Evolutionary conservation across 2,329 filamentous ascomycete genomes (phyloP), one percentile per base, ranked within the genome.

Genomic region (Lojkania enalia): DNA sequence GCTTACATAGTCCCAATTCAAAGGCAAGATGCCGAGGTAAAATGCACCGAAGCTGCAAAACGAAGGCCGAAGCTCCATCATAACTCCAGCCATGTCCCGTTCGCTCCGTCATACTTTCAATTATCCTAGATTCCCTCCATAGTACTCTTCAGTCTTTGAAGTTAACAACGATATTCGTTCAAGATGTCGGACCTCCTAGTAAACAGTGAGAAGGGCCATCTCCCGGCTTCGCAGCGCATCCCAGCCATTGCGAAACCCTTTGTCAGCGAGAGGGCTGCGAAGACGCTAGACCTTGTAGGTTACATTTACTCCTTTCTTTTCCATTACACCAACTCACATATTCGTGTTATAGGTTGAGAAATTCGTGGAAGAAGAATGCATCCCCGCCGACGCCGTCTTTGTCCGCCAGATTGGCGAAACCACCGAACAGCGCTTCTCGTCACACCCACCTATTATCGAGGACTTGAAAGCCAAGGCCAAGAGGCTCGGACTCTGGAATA

Each of bases 281-380:
- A 87, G 78, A 88, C 87, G 20, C 77, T 96, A 56, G 91, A 96
- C 65, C 68, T 90, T 54, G 82, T 84, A 74, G 41, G 71, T 55
- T 14, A 20, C 5, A 21, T 23, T 37, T 18, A 35, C n/a, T 5
- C 13, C 7, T 2, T 7, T 19, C n/a, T 27, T 9, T 27, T 27
- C 25, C n/a, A n/a, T n/a, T n/a, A n/a, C n/a, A n/a, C n/a, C n/a
- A n/a, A n/a, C n/a, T n/a, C 16, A 15, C 30, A 7, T 9, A 27
- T 27, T 7, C 23, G 23, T 15, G 14, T 12, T 11, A 25, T 53
- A 83, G 81, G 88, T 99, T 57, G 89, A 92, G 77, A 90, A 90
- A 72, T 99, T 99, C 63, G 94, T 99, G 59, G 88, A 97, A 68
- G 91, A 96, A 73, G 91, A 96, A 78, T 99, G 76, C 57, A 77